These are phyloP conservation scores for Kazachstania sp. DNA, from an alignment of 1,139 yeast species.

Conservation along the genomic window DNA sequence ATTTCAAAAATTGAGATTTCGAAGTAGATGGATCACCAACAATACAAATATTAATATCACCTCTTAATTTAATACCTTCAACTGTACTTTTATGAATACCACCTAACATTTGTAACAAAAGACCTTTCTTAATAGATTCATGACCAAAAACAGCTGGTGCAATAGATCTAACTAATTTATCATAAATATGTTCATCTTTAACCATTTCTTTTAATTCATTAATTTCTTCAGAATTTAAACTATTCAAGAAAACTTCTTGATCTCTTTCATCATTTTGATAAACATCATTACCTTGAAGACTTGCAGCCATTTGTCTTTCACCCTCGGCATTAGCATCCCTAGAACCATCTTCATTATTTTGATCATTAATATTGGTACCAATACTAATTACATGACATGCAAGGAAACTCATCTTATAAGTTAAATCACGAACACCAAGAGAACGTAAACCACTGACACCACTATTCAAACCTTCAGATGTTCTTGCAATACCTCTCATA, in stretches of 20 bases:
- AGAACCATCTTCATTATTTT: conserved; percentile 9
- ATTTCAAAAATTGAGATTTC: conserved; percentile 90
- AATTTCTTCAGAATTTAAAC: conserved; percentile 76
- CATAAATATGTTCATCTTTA: conserved; percentile 76
- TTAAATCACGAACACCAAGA: conserved; percentile 87
- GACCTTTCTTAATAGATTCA: conserved; percentile 87
- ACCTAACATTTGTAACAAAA: conserved; percentile 78
- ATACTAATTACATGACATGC: conserved; percentile 70
- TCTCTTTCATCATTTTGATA: conserved; percentile 41
- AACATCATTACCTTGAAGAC: conserved; percentile 19
- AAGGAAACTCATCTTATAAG: conserved; percentile 82
- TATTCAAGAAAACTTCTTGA: conserved; percentile 72
- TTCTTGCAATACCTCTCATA: conserved; percentile 47
- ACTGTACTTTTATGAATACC: conserved; percentile 94
- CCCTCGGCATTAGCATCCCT: conserved; percentile 17
- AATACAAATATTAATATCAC: conserved; percentile 92
- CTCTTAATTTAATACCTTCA: conserved; percentile 92
- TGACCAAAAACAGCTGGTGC: conserved; percentile 98
- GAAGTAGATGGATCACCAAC: conserved; percentile 99
- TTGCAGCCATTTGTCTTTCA: conserved; percentile 22
- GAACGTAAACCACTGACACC: conserved; percentile 83
- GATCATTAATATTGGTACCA: conserved; percentile 21
- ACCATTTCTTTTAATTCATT: conserved; percentile 86
- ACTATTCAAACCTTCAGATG: conserved; percentile 64
- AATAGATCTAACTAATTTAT: conserved; percentile 76